These are phyloP conservation scores for Ceratocystis huliohia DNA, from an alignment of 2,329 filamentous ascomycete species.

Conservation along the genomic window DNA sequence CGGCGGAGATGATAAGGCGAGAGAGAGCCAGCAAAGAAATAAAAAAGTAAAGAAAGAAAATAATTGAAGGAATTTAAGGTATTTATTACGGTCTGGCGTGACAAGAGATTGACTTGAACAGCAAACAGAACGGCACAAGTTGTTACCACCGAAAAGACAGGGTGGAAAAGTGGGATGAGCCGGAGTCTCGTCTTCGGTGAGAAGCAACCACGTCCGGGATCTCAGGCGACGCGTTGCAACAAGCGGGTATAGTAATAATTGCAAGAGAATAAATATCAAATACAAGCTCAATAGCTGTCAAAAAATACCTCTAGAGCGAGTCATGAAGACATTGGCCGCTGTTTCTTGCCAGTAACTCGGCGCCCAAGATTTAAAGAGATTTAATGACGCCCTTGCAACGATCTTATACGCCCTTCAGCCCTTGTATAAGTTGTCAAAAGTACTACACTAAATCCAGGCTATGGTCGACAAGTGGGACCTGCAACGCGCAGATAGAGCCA, in stretches of 20 bases:
- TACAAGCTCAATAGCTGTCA: not conserved
- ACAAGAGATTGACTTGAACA: not conserved
- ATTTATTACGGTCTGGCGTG: not conserved
- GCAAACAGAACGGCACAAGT: not conserved
- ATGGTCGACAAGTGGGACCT: not conserved
- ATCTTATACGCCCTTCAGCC: slow-evolving; percentile 1
- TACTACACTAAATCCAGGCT: not conserved
- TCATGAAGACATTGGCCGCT: too few relatives aligned
- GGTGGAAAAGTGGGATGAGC: not conserved
- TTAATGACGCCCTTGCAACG: not conserved
- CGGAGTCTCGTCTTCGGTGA: slow-evolving; percentile 3
- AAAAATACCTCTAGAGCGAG: not conserved
- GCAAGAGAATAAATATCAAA: not conserved
- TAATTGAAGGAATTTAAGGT: not conserved
- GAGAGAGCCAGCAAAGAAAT: not conserved
- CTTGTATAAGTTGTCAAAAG: slow-evolving; percentile 9
- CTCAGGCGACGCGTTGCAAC: not conserved
- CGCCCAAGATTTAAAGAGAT: slow-evolving; percentile 5
- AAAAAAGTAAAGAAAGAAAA: not conserved
- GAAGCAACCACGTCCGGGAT: not conserved
- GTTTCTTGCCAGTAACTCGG: not conserved
- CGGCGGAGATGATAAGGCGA: not conserved
- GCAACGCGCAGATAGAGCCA: not conserved
- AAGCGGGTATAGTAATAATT: not conserved
- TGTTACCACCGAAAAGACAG: not conserved